Conservation (phyloP, 2,329 filamentous ascomycete species). For the Venturia asperata region DNA sequence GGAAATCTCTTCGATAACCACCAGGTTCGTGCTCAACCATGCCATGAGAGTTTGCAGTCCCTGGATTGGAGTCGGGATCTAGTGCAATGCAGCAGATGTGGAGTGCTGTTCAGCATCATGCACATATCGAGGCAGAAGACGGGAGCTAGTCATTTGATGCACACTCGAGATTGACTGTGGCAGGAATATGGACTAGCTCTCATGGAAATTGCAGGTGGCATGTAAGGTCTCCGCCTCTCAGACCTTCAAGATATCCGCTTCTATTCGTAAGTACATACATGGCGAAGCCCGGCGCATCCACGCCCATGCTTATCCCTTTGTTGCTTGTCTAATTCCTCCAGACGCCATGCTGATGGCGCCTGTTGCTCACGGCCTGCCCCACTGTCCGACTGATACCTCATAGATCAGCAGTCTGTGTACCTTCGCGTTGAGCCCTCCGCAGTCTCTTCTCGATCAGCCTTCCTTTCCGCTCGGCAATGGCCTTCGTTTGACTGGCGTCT, state of each 20-base stretch:
- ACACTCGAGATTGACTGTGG: neutral
- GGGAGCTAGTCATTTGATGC: neutral
- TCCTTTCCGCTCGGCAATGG: constrained; percentile 72
- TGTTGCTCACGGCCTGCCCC: neutral
- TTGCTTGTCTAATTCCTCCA: neutral
- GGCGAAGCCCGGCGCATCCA: neutral
- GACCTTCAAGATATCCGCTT: neutral
- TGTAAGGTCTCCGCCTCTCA: neutral
- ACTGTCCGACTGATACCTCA: neutral
- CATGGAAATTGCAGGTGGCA: neutral
- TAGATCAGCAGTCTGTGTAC: constrained; percentile 3
- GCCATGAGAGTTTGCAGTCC: neutral
- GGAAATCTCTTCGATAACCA: neutral
- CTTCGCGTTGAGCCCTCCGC: constrained; percentile 35
- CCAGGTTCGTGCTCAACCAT: neutral
- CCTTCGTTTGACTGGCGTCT: constrained; percentile 70
- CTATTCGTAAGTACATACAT: neutral
- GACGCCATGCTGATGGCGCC: constrained; percentile 2
- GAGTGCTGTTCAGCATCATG: neutral
- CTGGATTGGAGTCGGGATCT: neutral
- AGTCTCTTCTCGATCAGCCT: constrained; percentile 82
- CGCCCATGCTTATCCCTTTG: neutral
- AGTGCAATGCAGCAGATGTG: neutral
- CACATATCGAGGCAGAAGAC: neutral
- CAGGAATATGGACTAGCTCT: neutral